phyloP scores from a whole-genome alignment of 805 yeast species.

The Saturnispora galanensis region DNA sequence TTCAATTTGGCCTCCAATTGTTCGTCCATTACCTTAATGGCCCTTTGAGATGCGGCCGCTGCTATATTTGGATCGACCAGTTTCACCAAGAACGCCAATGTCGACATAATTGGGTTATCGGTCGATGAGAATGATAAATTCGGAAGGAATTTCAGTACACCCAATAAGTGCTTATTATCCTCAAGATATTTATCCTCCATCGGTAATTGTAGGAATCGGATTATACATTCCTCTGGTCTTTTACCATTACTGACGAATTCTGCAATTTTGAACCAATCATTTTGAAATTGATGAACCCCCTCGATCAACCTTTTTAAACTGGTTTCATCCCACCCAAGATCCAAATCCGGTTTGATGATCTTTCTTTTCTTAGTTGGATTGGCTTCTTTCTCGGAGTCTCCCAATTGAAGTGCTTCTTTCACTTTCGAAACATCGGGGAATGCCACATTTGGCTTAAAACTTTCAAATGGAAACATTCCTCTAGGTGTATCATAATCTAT shows the following conservation, averaged over 20 bases:
- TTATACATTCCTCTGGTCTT: conserved; percentile 69
- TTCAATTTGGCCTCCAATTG: conserved; percentile 31
- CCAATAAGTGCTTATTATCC: conserved; percentile 38
- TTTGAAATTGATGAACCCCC: conserved; percentile 50
- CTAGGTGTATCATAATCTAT: conserved; percentile 82
- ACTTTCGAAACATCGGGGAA: conserved; percentile 26
- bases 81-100: conserved; percentile 79
- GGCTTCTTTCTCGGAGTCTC: background rate
- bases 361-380: conserved; percentile 15
- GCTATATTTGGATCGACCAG: conserved; percentile 82
- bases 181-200: conserved; percentile 66
- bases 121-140: conserved; percentile 75
- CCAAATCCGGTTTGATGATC: conserved; percentile 28
- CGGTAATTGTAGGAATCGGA: conserved; percentile 70
- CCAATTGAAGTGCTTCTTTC: conserved; percentile 14
- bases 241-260: conserved; percentile 49
- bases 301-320: conserved; percentile 52
- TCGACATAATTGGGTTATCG: conserved; percentile 90
- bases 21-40: conserved; percentile 41
- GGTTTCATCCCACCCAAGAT: conserved; percentile 53
- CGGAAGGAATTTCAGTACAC: conserved; percentile 73
- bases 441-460: conserved; percentile 58
- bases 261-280: conserved; percentile 76
- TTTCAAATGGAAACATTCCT: conserved; percentile 85
- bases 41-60: conserved; percentile 64